Evolutionary conservation across 768 basidiomycete genomes (phyloP).

Genomic region (Lactifluus rugatus): DNA sequence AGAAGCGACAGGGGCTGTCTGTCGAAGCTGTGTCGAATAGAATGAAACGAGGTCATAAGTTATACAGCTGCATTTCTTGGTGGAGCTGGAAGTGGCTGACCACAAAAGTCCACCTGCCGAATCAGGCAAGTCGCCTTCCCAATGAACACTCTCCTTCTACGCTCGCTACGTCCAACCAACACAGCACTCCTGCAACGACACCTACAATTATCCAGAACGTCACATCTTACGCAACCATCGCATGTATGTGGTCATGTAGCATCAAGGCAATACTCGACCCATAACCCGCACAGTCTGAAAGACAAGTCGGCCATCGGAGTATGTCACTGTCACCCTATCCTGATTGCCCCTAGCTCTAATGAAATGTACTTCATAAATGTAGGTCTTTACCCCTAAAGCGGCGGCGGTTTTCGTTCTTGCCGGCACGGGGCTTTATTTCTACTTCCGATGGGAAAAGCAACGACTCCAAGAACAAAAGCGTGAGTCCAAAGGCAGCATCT

Average conservation of each 20-base stretch:
- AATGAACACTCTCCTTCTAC: constrained; percentile 12
- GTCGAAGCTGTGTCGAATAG: neutral
- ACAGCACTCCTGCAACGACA: neutral
- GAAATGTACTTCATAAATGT: neutral
- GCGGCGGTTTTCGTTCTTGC: constrained; percentile 78
- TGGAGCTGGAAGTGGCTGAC: too few relatives aligned
- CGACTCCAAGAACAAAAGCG: constrained; percentile 68
- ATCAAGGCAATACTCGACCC: constrained; percentile 1
- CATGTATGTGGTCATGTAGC: neutral
- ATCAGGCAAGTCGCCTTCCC: constrained; percentile 10
- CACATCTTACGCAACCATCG: neutral
- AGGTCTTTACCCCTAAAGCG: constrained; percentile 91
- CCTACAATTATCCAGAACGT: neutral
- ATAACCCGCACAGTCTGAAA: constrained; percentile 3
- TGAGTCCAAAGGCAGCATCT: constrained; percentile 26
- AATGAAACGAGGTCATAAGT: neutral
- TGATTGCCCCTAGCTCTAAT: too few relatives aligned
- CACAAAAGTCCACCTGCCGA: neutral
- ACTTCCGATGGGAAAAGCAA: constrained; percentile 83
- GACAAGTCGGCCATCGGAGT: constrained; percentile 18
- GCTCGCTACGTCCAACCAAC: neutral
- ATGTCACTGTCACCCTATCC: too few relatives aligned
- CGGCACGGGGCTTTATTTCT: constrained; percentile 73
- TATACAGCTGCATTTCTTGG: too few relatives aligned
- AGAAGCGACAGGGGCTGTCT: neutral